Evolutionary conservation across 495 filamentous ascomycete genomes (phyloP), one percentile per base, ranked within the genome.

Genomic region (Hypomontagnella monticulosa): DNA sequence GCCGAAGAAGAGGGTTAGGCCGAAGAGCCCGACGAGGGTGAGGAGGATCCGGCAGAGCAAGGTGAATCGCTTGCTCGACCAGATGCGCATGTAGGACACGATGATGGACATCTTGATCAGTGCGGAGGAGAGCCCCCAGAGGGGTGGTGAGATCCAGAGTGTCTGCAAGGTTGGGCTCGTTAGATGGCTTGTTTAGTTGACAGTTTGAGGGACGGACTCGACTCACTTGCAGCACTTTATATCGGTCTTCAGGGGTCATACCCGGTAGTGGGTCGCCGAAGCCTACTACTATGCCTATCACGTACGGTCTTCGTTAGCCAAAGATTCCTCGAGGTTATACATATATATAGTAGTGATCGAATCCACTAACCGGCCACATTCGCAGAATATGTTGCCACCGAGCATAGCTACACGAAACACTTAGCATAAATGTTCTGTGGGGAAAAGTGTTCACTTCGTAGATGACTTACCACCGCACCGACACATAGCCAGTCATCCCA

Each of bases 31-130:
- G 43, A 74, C 57, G 8, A 73, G 27, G 48, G 30, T 18, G 41
- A 77, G 57, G 1, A 69, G 36, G n/a, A n/a, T n/a, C 19, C 51
- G 15, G 27, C 56, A 67, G 41, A 63, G 27, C 5, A 52, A 32
- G 6, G 52, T 55, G 55, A 75, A 73, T 30, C 57, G 66, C 32
- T 34, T 23, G 54, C 60, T 43, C 15, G 70, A 61, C 66, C 66
- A 75, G 63, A 75, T 72, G 36, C 73, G 73, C 11, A 70, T 49
- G 59, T 75, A 75, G n/a, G 72, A 71, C 18, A 71, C 44, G 15
- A 75, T 51, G 20, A 75, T 70, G 40, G 73, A 73, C 53, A 71
- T 61, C 47, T 75, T 75, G 50, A 67, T 42, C 0, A 67, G 36
- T 0, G 51, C 30, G 27, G 63, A 61, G 9, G 57, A 61, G 57